Percentiles rank a stretch among this genome's conserved stretches.
phyloP scores from a whole-genome alignment of 2,329 filamentous ascomycete species.

The Cercospora canescens region DNA sequence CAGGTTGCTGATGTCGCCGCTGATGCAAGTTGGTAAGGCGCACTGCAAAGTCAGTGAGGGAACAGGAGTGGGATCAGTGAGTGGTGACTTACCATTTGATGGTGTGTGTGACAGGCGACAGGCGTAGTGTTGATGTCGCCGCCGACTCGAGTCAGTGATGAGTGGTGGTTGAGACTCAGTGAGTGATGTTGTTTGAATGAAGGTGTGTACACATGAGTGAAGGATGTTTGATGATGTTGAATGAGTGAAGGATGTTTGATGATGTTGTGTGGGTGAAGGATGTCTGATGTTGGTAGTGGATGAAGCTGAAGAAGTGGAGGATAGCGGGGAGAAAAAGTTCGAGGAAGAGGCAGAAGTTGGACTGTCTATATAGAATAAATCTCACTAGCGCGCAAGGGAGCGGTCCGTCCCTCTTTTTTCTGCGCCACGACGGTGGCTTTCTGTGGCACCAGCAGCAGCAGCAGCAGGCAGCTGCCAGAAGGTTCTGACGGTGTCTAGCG shows the following conservation, averaged over 20 bases:
- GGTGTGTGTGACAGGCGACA: neutral
- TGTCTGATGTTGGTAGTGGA: neutral
- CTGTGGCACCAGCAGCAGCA: neutral
- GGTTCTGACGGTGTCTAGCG: neutral
- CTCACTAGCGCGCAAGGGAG: neutral
- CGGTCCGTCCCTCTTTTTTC: neutral
- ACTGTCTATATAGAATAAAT: neutral
- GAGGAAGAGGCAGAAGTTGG: neutral
- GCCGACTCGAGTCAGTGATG: neutral
- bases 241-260: neutral
- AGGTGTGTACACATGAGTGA: neutral
- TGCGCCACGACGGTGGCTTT: neutral
- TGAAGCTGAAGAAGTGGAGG: neutral
- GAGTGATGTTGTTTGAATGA: neutral
- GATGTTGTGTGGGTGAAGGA: neutral
- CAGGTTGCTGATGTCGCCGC: neutral
- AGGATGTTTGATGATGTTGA: neutral
- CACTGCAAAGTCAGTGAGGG: neutral
- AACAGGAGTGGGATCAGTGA: neutral
- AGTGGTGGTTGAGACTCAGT: neutral
- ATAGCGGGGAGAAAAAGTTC: neutral
- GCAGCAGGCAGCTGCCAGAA: neutral
- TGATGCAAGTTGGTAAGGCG: neutral
- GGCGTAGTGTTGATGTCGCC: neutral
- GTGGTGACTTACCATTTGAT: neutral